Evolutionary conservation across 768 basidiomycete genomes (phyloP), one percentile per base, ranked within the genome.

Genomic region (Favolaschia claudopus): DNA sequence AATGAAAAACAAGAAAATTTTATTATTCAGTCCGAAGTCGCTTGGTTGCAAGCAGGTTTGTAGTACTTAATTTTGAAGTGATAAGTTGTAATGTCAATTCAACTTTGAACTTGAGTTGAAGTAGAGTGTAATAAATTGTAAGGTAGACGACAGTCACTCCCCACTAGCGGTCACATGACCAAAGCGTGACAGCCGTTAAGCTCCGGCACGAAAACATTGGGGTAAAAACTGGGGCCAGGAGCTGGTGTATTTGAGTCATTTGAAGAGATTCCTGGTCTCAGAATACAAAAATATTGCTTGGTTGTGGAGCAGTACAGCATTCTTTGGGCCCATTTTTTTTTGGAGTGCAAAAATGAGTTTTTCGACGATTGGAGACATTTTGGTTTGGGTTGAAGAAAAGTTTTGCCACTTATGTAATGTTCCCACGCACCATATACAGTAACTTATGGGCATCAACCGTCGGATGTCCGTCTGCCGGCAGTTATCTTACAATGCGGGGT

Each of bases 251-350:
- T 52, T 42, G 29, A 29, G 14, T 32, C 51, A 5, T 34, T 20
- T 32, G 15, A 42, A 53, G 39, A 53, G 29, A 53, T 53, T 42
- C 32, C 12, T 17, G 51, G 51, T 43, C 14, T 53, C 40, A 53
- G 51, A 53, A 9, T 33, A 22, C 27, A 12, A 43, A 53, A 53
- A 43, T 53, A 53, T 34, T 13, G 12, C 31, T 19, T 42, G 7
- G 32, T 33, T 19, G 33, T 53, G 32, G 39, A 53, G 51, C 20
- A 52, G 38, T 52, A 33, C 34, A 12, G 24, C 3, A 52, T 42
- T 40, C 38, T 37, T 27, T 7, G 7, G 12, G 4, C 34, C 34
- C 24, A 37, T 49, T 49, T 49, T 49, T 15, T 49, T 49, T 49
- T n/a, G n/a, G 48, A 52, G 27, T 42, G n/a, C 29, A 40, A 19